A percentile compares a stretch with the other conserved stretches of the same genome.
phyloP scores from a whole-genome alignment of 2,329 filamentous ascomycete species.

The Blumeria hordei region DNA sequence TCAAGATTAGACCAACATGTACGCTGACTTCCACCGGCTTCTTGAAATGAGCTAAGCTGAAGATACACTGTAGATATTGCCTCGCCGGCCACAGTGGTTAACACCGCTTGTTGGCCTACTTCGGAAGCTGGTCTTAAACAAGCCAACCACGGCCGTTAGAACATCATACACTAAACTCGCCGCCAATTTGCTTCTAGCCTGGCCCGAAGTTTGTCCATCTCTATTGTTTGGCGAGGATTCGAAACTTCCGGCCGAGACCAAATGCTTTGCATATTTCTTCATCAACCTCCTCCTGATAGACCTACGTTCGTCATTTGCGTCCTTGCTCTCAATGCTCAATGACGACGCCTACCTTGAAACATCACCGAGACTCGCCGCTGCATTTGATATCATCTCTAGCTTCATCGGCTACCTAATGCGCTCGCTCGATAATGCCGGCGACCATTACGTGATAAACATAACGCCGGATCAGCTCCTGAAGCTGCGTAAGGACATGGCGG shows the following conservation, averaged over 20 bases:
- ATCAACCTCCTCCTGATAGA: constrained; percentile 42
- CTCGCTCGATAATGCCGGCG: constrained; percentile 23
- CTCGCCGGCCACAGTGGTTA: constrained; percentile 29
- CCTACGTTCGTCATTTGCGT: constrained; percentile 35
- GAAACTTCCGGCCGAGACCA: constrained; percentile 15
- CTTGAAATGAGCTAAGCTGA: background rate
- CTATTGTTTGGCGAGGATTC: constrained; percentile 27
- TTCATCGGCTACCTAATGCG: constrained; percentile 34
- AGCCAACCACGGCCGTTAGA: constrained; percentile 28
- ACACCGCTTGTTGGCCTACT: constrained; percentile 22
- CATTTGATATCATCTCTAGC: constrained; percentile 34
- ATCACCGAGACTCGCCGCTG: constrained; percentile 30
- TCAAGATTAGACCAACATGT: constrained; percentile 25
- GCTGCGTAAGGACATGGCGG: constrained; percentile 32
- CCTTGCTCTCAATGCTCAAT: constrained; percentile 33
- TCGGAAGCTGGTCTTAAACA: constrained; percentile 26
- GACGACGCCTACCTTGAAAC: constrained; percentile 24
- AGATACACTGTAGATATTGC: constrained; percentile 19
- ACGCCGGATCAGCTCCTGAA: constrained; percentile 35
- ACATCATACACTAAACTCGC: constrained; percentile 34
- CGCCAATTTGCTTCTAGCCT: constrained; percentile 30
- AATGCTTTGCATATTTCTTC: constrained; percentile 36
- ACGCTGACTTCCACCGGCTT: constrained; percentile 8
- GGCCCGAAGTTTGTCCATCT: constrained; percentile 21
- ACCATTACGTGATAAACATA: constrained; percentile 20